Evolutionary conservation across 768 basidiomycete genomes (phyloP).

Genomic region (Lactarius indigo): DNA sequence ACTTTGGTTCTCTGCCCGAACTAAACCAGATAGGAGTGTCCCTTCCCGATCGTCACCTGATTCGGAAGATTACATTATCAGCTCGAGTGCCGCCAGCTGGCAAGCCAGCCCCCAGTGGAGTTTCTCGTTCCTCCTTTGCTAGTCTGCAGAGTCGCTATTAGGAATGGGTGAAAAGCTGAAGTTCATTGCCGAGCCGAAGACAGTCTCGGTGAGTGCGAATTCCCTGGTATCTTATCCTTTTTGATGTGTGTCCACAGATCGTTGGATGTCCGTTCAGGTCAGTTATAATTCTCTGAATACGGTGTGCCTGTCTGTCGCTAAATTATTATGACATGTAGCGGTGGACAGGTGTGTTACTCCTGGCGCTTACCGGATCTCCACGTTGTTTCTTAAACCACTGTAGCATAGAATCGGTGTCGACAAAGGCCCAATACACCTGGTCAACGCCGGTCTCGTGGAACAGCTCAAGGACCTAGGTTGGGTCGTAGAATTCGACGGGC

Average conservation of each 20-base stretch:
- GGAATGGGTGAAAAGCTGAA: constrained; percentile 22
- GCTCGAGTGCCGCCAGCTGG: neutral
- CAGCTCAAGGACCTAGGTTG: constrained; percentile 81
- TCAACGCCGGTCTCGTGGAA: constrained; percentile 77
- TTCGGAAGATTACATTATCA: neutral
- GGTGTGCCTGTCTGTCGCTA: neutral
- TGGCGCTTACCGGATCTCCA: constrained; percentile 19
- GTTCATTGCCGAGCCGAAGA: constrained; percentile 69
- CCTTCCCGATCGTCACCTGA: neutral
- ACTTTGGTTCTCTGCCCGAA: too few relatives aligned
- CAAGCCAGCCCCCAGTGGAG: neutral
- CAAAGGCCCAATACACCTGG: constrained; percentile 82
- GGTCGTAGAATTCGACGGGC: constrained; percentile 86
- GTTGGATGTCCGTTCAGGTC: constrained; percentile 96
- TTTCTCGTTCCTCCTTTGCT: neutral
- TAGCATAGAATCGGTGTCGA: constrained; percentile 81
- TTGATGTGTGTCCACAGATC: constrained; percentile 48
- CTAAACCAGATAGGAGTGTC: too few relatives aligned
- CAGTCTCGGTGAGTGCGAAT: constrained; percentile 55
- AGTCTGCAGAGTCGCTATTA: neutral
- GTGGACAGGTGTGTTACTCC: constrained; percentile 51
- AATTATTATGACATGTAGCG: constrained; percentile 38
- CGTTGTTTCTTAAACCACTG: constrained; percentile 19
- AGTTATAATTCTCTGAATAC: constrained; percentile 30
- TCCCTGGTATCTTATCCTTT: neutral